phyloP scores from a whole-genome alignment of 352 stramenopile species.

The Phytophthora pluvialis region DNA sequence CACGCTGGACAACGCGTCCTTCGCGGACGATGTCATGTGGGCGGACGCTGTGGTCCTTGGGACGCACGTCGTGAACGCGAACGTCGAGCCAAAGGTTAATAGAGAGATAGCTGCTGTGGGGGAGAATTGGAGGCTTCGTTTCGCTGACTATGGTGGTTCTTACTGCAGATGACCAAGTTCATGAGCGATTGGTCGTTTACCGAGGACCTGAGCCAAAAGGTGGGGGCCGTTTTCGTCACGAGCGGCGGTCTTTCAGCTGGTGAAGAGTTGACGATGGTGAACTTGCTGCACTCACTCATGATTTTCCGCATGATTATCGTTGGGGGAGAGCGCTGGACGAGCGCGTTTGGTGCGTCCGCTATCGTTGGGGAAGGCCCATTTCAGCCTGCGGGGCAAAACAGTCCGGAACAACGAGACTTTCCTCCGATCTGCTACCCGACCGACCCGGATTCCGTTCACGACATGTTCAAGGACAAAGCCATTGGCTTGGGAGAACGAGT shows the following conservation, averaged over 20 bases:
- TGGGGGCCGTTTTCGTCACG: constrained; percentile 88
- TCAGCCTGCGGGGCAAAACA: constrained; percentile 28
- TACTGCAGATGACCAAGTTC: constrained; percentile 66
- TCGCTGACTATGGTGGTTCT: neutral
- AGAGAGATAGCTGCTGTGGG: neutral
- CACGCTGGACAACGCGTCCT: constrained; percentile 69
- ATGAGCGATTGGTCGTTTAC: constrained; percentile 75
- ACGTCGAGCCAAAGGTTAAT: constrained; percentile 81
- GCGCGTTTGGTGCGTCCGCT: constrained; percentile 82
- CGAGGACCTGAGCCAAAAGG: constrained; percentile 80
- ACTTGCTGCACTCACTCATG: constrained; percentile 87
- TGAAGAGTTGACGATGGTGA: constrained; percentile 88
- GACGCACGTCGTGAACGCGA: constrained; percentile 87
- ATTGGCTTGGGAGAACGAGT: constrained; percentile 77
- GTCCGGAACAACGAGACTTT: constrained; percentile 37
- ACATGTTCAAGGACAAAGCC: constrained; percentile 86
- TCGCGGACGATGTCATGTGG: constrained; percentile 80
- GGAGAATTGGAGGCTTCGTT: neutral
- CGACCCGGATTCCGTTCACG: constrained; percentile 62
- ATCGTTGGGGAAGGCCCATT: constrained; percentile 84
- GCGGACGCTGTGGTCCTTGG: constrained; percentile 87
- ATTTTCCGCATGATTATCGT: constrained; percentile 90
- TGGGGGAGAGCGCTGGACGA: constrained; percentile 86
- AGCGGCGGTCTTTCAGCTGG: constrained; percentile 82
- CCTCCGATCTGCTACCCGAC: constrained; percentile 62